These are phyloP conservation scores for Boletus rubroflammeus DNA, from an alignment of 768 basidiomycete genomes.

Conservation along the genomic window DNA sequence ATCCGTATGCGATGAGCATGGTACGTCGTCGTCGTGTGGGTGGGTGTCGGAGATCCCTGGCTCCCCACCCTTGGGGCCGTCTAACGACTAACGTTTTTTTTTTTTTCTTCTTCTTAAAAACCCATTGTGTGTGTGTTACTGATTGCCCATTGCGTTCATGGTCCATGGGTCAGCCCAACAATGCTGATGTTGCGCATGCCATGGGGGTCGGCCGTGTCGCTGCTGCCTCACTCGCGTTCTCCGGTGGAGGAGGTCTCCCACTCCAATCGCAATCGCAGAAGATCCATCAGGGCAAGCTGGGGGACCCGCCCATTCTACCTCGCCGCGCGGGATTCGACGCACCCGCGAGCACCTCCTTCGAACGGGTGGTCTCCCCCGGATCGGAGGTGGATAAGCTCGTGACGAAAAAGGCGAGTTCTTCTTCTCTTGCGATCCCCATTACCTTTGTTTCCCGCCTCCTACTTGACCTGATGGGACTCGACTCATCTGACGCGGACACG, in stretches of 20 bases:
- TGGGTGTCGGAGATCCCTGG: neutral
- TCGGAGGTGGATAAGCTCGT: slow-evolving; percentile 27
- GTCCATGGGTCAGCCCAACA: slow-evolving; percentile 14
- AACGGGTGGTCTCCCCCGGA: slow-evolving; percentile 6
- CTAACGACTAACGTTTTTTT: neutral
- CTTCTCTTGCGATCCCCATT: no score
- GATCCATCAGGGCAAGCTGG: neutral
- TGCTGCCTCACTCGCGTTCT: slow-evolving; percentile 52
- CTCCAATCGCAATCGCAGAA: neutral
- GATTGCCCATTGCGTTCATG: no score
- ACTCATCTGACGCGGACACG: no score
- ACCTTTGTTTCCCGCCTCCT: no score
- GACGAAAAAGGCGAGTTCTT: slow-evolving; percentile 22
- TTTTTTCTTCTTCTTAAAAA: no score
- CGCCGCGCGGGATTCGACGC: neutral
- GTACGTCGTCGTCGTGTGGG: slow-evolving; percentile 29
- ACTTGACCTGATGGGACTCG: no score
- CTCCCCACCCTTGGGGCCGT: neutral
- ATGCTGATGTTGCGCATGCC: slow-evolving; percentile 39
- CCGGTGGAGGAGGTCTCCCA: neutral
- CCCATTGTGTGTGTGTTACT: no score
- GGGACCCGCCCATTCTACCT: neutral
- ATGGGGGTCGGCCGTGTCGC: slow-evolving; percentile 48
- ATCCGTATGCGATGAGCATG: slow-evolving; percentile 30
- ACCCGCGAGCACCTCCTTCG: neutral